A percentile compares a stretch with the other conserved stretches of the same genome.
phyloP scores from a whole-genome alignment of 768 basidiomycete genomes.

The Suillus variegatus region DNA sequence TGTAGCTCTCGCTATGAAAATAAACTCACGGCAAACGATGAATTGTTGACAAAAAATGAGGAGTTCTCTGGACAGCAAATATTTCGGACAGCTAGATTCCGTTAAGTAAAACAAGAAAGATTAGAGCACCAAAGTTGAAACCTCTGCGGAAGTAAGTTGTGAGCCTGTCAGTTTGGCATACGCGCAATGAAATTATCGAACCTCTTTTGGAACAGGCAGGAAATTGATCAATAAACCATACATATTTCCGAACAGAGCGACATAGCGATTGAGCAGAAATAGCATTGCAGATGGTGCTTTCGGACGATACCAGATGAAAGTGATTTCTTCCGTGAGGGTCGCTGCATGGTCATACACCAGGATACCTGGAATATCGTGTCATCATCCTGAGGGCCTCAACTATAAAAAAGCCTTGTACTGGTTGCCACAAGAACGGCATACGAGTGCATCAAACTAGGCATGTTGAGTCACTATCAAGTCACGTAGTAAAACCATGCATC shows the following conservation, averaged over 20 bases:
- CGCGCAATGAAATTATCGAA: background rate
- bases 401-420: slow-evolving; percentile 1
- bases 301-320: slow-evolving; percentile 46
- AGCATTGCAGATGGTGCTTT: slow-evolving; percentile 40
- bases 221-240: slow-evolving; percentile 31
- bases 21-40: slow-evolving; percentile 45
- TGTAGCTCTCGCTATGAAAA: background rate
- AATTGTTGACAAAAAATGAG: slow-evolving; percentile 47
- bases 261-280: slow-evolving; percentile 54
- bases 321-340: slow-evolving; percentile 38
- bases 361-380: slow-evolving; percentile 19
- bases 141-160: slow-evolving; percentile 5
- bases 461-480: background rate
- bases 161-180: background rate
- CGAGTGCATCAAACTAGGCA: slow-evolving; percentile 3
- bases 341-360: slow-evolving; percentile 32
- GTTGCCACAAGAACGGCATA: slow-evolving; percentile 1
- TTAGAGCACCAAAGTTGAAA: background rate
- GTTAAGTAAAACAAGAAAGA: background rate
- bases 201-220: slow-evolving; percentile 14
- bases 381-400: background rate
- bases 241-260: slow-evolving; percentile 43
- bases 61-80: slow-evolving; percentile 41
- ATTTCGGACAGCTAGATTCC: slow-evolving; percentile 39
- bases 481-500: background rate